Evolutionary conservation across 2,329 filamentous ascomycete species (phyloP).

Genomic region (Lomentospora prolificans): DNA sequence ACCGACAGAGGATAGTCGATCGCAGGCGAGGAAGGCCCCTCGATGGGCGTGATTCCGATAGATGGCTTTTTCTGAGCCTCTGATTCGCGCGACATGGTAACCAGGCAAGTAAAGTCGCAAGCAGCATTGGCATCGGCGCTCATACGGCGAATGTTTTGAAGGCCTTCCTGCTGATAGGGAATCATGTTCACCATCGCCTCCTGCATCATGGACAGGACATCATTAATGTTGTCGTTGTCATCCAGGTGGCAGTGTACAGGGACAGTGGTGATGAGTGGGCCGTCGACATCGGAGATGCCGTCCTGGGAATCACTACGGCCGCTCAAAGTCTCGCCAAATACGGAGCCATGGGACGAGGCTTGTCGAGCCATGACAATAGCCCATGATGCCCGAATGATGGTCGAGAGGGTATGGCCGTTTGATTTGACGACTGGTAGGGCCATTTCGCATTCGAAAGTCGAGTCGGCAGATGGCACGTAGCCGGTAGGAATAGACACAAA

Average conservation of each 20-base stretch:
- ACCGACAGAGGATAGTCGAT: not conserved
- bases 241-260: slow-evolving; percentile 41
- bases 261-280: slow-evolving; percentile 51
- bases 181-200: slow-evolving; percentile 46
- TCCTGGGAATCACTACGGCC: slow-evolving; percentile 40
- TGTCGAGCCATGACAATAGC: slow-evolving; percentile 44
- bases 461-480: slow-evolving; percentile 29
- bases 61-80: not conserved
- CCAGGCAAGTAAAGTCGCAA: slow-evolving; percentile 28
- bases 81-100: not conserved
- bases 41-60: not conserved
- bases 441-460: slow-evolving; percentile 24
- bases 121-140: slow-evolving; percentile 44
- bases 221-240: slow-evolving; percentile 27
- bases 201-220: slow-evolving; percentile 48
- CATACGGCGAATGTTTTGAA: slow-evolving; percentile 48
- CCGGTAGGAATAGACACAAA: slow-evolving; percentile 36
- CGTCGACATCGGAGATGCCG: slow-evolving; percentile 43
- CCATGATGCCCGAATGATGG: slow-evolving; percentile 50
- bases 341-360: slow-evolving; percentile 38
- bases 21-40: not conserved
- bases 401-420: slow-evolving; percentile 33
- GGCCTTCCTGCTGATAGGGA: slow-evolving; percentile 53
- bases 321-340: slow-evolving; percentile 50
- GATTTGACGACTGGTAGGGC: not conserved